Evolutionary conservation across 306 rosid species (phyloP).

Genomic region (Pterocarpus macrocarpus): DNA sequence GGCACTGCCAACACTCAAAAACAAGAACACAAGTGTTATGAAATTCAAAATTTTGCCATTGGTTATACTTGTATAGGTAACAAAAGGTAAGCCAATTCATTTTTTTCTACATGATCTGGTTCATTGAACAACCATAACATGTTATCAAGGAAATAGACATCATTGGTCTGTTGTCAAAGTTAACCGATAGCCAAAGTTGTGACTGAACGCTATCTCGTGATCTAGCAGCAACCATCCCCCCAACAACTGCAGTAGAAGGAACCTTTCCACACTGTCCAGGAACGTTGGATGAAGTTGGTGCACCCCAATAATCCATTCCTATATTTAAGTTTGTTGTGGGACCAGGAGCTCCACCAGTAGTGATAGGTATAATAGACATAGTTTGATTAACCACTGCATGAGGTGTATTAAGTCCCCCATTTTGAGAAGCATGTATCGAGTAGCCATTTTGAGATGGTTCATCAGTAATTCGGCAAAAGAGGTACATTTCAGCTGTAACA

Average conservation of each 20-base stretch:
- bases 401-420: constrained; percentile 77
- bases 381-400: constrained; percentile 75
- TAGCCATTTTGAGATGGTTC: constrained; percentile 89
- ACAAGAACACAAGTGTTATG: too few relatives aligned
- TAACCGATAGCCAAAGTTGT: constrained; percentile 92
- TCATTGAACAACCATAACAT: constrained; percentile 30
- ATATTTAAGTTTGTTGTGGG: constrained; percentile 93
- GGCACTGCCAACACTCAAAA: too few relatives aligned
- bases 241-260: constrained; percentile 81
- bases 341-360: constrained; percentile 85
- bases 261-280: constrained; percentile 81
- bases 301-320: constrained; percentile 99
- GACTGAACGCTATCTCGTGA: constrained; percentile 89
- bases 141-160: constrained; percentile 37
- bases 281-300: constrained; percentile 73
- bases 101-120: constrained; percentile 24
- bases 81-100: not conserved
- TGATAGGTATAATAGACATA: constrained; percentile 68
- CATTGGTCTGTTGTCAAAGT: constrained; percentile 25
- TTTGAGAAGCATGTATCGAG: constrained; percentile 73
- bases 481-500: constrained; percentile 10
- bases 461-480: constrained; percentile 54
- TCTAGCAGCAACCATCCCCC: constrained; percentile 77
- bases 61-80: too few relatives aligned
- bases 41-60: too few relatives aligned